Percentiles rank a stretch among this genome's conserved stretches.
Evolutionary conservation across 75 land plant species (phyloP).

Genomic region (Cupressus sempervirens): DNA sequence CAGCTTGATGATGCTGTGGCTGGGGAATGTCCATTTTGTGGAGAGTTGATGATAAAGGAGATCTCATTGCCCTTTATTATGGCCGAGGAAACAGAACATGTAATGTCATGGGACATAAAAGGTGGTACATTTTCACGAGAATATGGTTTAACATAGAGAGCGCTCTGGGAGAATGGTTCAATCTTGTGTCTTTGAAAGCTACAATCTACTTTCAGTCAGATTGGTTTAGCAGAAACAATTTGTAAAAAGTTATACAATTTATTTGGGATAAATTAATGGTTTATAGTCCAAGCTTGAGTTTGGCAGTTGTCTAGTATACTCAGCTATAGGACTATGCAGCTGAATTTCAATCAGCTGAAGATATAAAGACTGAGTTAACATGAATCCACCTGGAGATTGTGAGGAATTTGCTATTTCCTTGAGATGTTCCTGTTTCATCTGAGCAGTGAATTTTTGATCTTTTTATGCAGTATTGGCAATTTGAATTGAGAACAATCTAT

Average conservation of each 20-base stretch:
- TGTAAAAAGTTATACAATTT: background rate
- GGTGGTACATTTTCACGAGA: slow-evolving; percentile 2
- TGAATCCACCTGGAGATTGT: background rate
- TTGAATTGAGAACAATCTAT: background rate
- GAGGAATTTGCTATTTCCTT: background rate
- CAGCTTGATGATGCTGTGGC: slow-evolving; percentile 93
- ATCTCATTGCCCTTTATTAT: slow-evolving; percentile 75
- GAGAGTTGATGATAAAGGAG: slow-evolving; percentile 89
- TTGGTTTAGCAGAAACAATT: background rate
- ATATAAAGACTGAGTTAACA: background rate
- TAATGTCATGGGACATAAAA: slow-evolving; percentile 76
- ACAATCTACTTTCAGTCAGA: background rate
- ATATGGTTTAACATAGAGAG: slow-evolving; percentile 9
- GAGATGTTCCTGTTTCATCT: background rate
- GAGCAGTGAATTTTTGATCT: background rate
- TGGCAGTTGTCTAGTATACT: background rate
- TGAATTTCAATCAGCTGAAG: background rate
- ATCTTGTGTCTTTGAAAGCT: too few species aligned
- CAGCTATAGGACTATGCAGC: background rate
- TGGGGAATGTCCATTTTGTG: slow-evolving; percentile 96
- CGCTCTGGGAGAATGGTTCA: background rate
- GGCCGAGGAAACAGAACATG: slow-evolving; percentile 43
- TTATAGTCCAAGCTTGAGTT: background rate
- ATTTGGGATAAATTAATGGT: background rate
- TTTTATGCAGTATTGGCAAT: background rate